Evolutionary conservation across 2,329 filamentous ascomycete genomes (phyloP).

Genomic region (Neodidymelliopsis sp.): DNA sequence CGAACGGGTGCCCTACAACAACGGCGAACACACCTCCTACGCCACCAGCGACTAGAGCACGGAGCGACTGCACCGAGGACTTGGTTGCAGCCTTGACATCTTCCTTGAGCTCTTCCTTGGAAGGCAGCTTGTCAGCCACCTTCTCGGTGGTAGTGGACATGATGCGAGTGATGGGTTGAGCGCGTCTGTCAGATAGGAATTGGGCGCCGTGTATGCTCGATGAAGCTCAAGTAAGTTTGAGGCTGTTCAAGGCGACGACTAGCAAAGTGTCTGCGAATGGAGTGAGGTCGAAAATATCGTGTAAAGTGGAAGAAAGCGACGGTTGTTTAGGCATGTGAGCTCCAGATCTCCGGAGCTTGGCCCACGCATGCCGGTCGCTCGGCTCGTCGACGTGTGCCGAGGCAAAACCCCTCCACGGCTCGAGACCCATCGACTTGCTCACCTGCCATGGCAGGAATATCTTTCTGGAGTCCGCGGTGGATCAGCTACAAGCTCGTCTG

Average conservation of each 20-base stretch:
- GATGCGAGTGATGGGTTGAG: conserved; percentile 12
- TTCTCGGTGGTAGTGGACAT: conserved; percentile 37
- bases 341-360: conserved; percentile 40
- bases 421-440: conserved; percentile 3
- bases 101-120: conserved; percentile 58
- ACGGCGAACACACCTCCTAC: conserved; percentile 95
- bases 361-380: conserved; percentile 32
- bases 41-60: conserved; percentile 86
- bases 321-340: conserved; percentile 35
- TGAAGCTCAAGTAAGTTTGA: conserved; percentile 6
- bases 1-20: conserved; percentile 91
- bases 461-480: not conserved
- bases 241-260: not conserved
- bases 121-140: conserved; percentile 43
- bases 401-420: conserved; percentile 24
- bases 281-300: conserved; percentile 10
- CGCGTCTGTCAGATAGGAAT: conserved; percentile 6
- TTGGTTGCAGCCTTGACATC: conserved; percentile 61
- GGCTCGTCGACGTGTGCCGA: conserved; percentile 33
- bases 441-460: conserved; percentile 2
- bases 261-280: conserved; percentile 1
- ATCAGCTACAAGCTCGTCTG: not conserved
- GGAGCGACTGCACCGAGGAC: conserved; percentile 68
- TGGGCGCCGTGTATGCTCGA: conserved; percentile 3
- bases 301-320: conserved; percentile 22